A percentile compares a stretch with the other conserved stretches of the same genome.
These are phyloP conservation scores for Picea engelmannii DNA, from an alignment of 83 land plant genomes.

Conservation along the genomic window DNA sequence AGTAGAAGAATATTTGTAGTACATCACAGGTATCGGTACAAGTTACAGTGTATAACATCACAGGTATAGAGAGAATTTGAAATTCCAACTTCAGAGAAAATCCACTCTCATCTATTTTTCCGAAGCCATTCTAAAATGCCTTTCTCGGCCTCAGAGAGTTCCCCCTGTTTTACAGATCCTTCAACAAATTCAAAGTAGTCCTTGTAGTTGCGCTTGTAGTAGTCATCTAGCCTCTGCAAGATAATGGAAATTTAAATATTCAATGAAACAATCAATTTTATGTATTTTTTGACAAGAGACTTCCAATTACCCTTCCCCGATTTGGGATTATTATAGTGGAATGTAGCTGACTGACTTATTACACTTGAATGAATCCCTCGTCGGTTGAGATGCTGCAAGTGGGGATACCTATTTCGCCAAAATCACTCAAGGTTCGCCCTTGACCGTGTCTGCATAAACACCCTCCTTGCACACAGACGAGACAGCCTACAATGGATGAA, in stretches of 20 bases:
- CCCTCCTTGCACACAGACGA: too few species aligned
- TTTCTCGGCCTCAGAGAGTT: constrained; percentile 72
- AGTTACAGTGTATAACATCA: background rate
- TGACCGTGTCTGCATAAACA: too few species aligned
- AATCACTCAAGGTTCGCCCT: too few species aligned
- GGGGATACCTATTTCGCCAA: too few species aligned
- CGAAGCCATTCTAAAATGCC: constrained; percentile 81
- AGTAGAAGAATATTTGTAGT: background rate
- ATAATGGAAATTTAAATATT: background rate
- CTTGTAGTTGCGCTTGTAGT: constrained; percentile 84
- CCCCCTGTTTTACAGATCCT: constrained; percentile 58
- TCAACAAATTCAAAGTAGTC: constrained; percentile 83
- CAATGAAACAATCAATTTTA: background rate
- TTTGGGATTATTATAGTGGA: background rate
- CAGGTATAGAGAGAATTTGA: background rate
- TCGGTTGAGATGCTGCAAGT: too few species aligned
- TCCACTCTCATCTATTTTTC: constrained; percentile 35
- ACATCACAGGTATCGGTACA: background rate
- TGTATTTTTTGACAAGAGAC: background rate
- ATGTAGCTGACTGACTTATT: too few species aligned
- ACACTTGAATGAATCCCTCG: too few species aligned
- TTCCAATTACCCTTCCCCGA: background rate
- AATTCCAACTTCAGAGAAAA: background rate
- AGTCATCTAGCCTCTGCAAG: constrained; percentile 75
- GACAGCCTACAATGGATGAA: too few species aligned